phyloP scores from a whole-genome alignment of 306 rosid genomes.

The Dryas alaskensis region DNA sequence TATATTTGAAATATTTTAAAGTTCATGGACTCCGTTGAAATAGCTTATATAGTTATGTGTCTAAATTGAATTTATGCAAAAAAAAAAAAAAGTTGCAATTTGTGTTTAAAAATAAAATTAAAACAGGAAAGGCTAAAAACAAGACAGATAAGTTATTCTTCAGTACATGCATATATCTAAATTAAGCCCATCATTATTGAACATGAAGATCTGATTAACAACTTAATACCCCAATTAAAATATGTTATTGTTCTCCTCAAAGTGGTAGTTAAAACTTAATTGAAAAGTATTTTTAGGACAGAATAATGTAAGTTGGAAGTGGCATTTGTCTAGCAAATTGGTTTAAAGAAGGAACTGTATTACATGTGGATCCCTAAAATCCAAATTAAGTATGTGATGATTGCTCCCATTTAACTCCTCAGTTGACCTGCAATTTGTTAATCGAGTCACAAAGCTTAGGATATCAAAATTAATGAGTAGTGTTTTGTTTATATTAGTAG shows the following conservation, averaged over 20 bases:
- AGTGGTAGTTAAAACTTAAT: background rate
- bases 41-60: too few species aligned
- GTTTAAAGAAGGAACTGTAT: background rate
- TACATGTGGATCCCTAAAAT: background rate
- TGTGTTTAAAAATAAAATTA: too few species aligned
- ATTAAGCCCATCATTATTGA: background rate
- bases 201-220: background rate
- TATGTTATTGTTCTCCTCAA: background rate
- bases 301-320: background rate
- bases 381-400: background rate
- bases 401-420: background rate
- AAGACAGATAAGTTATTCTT: too few species aligned
- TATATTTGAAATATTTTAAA: too few species aligned
- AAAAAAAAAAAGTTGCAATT: too few species aligned
- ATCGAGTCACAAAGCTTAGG: conserved; percentile 1
- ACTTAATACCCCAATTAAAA: background rate
- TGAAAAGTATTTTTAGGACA: too few species aligned
- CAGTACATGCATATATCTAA: too few species aligned
- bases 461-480: background rate
- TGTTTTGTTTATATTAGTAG: background rate
- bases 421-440: background rate
- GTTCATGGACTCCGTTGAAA: too few species aligned
- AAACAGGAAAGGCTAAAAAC: too few species aligned
- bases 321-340: background rate
- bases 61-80: too few species aligned